Evolutionary conservation across 2,329 filamentous ascomycete species (phyloP).

Genomic region (Colletotrichum chrysophilum): DNA sequence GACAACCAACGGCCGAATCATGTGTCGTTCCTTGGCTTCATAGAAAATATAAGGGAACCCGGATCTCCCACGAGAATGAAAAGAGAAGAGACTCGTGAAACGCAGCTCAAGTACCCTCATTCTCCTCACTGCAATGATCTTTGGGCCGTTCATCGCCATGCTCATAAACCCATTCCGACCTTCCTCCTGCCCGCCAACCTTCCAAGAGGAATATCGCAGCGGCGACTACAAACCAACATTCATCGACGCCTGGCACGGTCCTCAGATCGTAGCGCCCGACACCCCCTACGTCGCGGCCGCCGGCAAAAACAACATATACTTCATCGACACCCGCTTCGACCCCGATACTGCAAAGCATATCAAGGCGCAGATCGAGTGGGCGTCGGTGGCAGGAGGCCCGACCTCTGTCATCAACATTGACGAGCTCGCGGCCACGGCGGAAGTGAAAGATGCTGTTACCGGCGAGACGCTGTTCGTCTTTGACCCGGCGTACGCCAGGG

Average conservation of each 20-base stretch:
- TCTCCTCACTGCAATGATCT: background rate
- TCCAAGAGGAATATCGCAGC: constrained; percentile 1
- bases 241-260: constrained; percentile 1
- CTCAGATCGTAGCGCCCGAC: constrained; percentile 21
- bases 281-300: constrained; percentile 22
- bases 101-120: fast-evolving
- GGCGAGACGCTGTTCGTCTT: constrained; percentile 18
- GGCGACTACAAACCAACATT: constrained; percentile 2
- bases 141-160: background rate
- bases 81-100: background rate
- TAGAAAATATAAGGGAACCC: background rate
- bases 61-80: background rate
- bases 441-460: background rate
- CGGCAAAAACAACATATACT: constrained; percentile 15
- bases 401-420: background rate
- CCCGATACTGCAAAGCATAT: constrained; percentile 13
- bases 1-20: background rate
- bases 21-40: background rate
- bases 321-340: constrained; percentile 19
- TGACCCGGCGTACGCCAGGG: constrained; percentile 13
- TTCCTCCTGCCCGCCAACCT: background rate
- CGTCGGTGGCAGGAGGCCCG: background rate
- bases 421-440: background rate
- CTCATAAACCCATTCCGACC: background rate
- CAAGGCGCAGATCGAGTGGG: constrained; percentile 20